Conservation (phyloP, 257 asterid species). For the Lithospermum erythrorhizon region DNA sequence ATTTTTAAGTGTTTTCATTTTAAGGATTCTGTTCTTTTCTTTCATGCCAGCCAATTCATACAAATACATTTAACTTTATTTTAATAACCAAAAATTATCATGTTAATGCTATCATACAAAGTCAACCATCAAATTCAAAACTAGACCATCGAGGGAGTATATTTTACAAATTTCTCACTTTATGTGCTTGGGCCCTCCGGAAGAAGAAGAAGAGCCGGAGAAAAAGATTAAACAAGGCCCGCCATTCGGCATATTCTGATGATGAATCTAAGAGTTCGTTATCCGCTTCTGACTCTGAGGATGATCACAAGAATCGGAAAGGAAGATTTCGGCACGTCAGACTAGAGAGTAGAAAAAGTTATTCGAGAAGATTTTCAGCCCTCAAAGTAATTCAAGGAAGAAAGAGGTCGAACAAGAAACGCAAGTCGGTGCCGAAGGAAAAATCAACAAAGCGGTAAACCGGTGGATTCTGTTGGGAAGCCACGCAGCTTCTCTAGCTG, state of each 20-base stretch:
- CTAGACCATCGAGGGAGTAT: no score
- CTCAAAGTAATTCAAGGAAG: constrained; percentile 29
- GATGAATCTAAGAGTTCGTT: constrained; percentile 33
- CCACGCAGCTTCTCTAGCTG: no score
- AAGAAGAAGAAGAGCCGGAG: constrained; percentile 48
- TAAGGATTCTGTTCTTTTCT: no score
- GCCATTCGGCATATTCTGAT: constrained; percentile 41
- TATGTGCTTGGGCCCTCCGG: constrained; percentile 18
- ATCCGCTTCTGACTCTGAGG: constrained; percentile 20
- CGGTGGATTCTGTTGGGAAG: no score
- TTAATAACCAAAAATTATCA: no score
- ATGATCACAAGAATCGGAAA: constrained; percentile 32
- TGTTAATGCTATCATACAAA: no score
- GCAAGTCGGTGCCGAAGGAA: no score
- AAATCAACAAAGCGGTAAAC: no score
- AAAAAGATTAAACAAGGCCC: constrained; percentile 41
- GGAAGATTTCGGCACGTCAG: constrained; percentile 15
- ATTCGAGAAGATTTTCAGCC: constrained; percentile 31
- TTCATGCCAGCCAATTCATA: no score
- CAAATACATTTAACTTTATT: no score
- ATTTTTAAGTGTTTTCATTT: no score
- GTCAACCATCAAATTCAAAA: no score
- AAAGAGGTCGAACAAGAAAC: constrained; percentile 40
- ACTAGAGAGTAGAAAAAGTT: constrained; percentile 24
- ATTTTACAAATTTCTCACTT: constrained; percentile 1